Evolutionary conservation across 345 rosid genomes (phyloP).

Genomic region (Sonneratia caseolaris): DNA sequence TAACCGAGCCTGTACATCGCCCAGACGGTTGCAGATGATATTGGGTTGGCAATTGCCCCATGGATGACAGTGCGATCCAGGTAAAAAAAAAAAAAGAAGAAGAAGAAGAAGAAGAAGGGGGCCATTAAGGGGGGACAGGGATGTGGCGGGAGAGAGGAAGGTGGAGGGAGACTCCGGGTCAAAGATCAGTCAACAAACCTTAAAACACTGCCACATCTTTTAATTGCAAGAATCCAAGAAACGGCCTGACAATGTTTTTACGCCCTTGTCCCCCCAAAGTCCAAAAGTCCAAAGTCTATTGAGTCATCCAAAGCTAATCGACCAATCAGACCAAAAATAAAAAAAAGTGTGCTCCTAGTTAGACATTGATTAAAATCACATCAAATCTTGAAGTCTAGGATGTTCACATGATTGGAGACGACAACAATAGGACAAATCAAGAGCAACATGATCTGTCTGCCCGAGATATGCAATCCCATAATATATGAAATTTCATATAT

Average conservation of each 20-base stretch:
- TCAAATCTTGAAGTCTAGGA: slow-evolving; percentile 1
- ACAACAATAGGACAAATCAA: slow-evolving; percentile 34
- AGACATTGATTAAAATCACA: background rate
- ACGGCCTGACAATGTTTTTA: slow-evolving; percentile 3
- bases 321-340: background rate
- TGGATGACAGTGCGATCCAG: background rate
- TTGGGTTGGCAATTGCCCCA: background rate
- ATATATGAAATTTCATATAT: too few species aligned
- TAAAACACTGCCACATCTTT: slow-evolving; percentile 5
- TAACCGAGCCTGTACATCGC: background rate
- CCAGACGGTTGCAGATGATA: background rate
- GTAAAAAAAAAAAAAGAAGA: background rate
- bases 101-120: background rate
- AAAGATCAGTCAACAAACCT: slow-evolving; percentile 1
- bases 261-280: slow-evolving; percentile 2
- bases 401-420: slow-evolving; percentile 13
- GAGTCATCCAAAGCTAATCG: background rate
- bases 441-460: slow-evolving; percentile 40
- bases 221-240: slow-evolving; percentile 4
- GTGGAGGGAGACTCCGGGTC: background rate
- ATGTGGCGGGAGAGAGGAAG: background rate
- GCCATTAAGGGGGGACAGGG: background rate
- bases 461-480: background rate
- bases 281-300: background rate
- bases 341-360: background rate